These are phyloP conservation scores for Aquilaria yunnanensis DNA, from an alignment of 345 rosid genomes.

Conservation along the genomic window DNA sequence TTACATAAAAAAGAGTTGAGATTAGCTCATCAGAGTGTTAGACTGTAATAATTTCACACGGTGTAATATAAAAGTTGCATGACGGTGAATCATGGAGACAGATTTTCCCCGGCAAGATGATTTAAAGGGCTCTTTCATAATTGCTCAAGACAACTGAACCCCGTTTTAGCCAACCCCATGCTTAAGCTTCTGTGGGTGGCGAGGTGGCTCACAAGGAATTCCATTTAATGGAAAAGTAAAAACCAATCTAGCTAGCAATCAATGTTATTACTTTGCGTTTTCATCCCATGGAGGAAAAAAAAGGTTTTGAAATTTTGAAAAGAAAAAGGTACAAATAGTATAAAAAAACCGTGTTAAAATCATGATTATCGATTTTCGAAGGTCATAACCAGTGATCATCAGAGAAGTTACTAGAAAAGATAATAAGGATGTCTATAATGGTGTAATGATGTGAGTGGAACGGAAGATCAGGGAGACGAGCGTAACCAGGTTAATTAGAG, in stretches of 20 bases:
- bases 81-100: slow-evolving; percentile 36
- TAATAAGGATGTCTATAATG: slow-evolving; percentile 5
- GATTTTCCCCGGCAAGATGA: slow-evolving; percentile 28
- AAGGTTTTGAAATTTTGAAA: too few relatives aligned
- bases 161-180: too few relatives aligned
- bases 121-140: slow-evolving; percentile 39
- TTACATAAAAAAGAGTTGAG: neutral
- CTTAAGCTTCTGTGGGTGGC: too few relatives aligned
- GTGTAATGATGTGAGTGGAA: slow-evolving; percentile 19
- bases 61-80: slow-evolving; percentile 24
- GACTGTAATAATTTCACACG: neutral
- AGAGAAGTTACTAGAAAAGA: neutral
- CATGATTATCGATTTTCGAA: slow-evolving; percentile 8
- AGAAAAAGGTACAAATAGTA: too few relatives aligned
- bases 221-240: too few relatives aligned
- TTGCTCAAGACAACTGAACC: slow-evolving; percentile 11
- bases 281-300: too few relatives aligned
- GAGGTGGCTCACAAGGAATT: too few relatives aligned
- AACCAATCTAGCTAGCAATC: too few relatives aligned
- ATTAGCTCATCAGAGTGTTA: neutral
- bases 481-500: slow-evolving; percentile 19
- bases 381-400: neutral
- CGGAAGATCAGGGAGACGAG: slow-evolving; percentile 27
- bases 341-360: too few relatives aligned
- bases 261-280: too few relatives aligned